A percentile compares a stretch with the other conserved stretches of the same genome.
Conservation (phyloP, 257 asterid genomes). For the Vinca minor region DNA sequence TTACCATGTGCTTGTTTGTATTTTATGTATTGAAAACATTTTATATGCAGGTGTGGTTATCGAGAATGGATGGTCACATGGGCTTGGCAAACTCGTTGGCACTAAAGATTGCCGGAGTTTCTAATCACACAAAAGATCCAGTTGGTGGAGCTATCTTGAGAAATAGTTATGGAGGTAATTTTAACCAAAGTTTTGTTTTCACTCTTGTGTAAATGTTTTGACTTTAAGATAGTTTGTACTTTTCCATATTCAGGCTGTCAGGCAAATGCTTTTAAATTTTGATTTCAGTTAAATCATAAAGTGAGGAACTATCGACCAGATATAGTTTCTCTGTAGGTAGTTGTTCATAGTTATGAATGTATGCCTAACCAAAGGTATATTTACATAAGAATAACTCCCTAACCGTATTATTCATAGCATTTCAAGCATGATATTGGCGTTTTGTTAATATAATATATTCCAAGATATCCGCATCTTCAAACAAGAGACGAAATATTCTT, state of each 20-base stretch:
- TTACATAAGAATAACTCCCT: neutral
- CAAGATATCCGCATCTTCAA: neutral
- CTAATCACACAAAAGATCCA: slow-evolving; percentile 45
- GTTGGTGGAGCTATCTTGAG: slow-evolving; percentile 72
- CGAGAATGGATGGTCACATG: slow-evolving; percentile 98
- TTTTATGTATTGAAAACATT: slow-evolving; percentile 8
- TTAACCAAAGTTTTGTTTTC: slow-evolving; percentile 4
- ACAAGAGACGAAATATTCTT: slow-evolving; percentile 9
- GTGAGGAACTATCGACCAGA: neutral
- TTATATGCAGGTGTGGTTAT: slow-evolving; percentile 68
- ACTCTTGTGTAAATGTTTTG: neutral
- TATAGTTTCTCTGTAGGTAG: neutral
- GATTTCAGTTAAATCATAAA: neutral
- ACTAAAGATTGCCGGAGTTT: slow-evolving; percentile 60
- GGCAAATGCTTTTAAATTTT: neutral
- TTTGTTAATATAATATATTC: neutral
- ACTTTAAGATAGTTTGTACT: neutral
- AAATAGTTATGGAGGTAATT: slow-evolving; percentile 50
- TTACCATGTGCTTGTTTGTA: slow-evolving; percentile 11
- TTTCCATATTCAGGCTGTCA: too few relatives aligned
- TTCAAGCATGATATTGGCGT: neutral
- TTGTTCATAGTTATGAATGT: neutral
- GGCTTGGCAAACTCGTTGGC: slow-evolving; percentile 91
- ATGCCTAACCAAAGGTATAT: neutral
- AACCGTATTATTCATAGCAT: too few relatives aligned